Conservation (phyloP, 2,329 filamentous ascomycete species). For the Biscogniauxia marginata region DNA sequence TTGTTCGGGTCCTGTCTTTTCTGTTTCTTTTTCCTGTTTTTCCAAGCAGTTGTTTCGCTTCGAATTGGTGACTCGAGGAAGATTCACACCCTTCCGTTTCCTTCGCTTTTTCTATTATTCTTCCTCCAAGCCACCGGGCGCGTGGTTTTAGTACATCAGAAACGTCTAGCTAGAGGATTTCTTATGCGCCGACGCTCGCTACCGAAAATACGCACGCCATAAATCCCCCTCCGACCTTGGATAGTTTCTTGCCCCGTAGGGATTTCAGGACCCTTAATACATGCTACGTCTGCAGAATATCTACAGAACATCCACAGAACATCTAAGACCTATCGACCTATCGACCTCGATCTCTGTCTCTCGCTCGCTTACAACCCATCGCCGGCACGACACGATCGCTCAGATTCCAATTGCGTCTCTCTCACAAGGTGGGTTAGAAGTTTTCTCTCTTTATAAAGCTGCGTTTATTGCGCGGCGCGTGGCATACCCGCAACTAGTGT, state of each 20-base stretch:
- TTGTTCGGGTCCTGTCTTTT: not conserved
- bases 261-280: not conserved
- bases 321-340: conserved; percentile 17
- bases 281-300: no score
- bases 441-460: not conserved
- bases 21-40: not conserved
- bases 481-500: not conserved
- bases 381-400: no score
- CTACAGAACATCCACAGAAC: conserved; percentile 7
- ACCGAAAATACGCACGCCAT: not conserved
- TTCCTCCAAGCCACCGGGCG: not conserved
- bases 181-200: not conserved
- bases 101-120: not conserved
- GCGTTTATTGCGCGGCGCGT: not conserved
- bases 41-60: not conserved
- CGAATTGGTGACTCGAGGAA: not conserved
- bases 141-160: not conserved
- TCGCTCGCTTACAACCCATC: no score
- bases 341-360: no score
- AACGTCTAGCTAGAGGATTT: not conserved
- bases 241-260: conserved; percentile 2
- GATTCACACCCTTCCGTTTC: not conserved
- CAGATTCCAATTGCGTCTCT: not conserved
- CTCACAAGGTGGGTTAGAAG: not conserved
- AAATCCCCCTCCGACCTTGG: not conserved